phyloP scores from a whole-genome alignment of 139 green algal genomes.

The Chlamydomonas sp. region DNA sequence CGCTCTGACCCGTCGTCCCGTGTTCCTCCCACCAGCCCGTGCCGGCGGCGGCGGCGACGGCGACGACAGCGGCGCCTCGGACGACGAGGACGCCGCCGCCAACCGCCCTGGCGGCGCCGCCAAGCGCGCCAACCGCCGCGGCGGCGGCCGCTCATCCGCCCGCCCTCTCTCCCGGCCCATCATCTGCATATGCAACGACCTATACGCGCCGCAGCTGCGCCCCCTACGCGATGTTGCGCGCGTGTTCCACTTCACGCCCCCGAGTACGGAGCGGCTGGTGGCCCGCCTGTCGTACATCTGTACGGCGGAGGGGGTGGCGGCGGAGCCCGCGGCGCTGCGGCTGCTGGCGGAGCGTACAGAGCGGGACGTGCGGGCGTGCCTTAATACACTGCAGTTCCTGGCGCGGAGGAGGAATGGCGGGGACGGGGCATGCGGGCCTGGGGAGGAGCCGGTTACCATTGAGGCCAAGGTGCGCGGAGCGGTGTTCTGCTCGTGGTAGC shows the following conservation, averaged over 20 bases:
- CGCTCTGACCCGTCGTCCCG: too few relatives aligned
- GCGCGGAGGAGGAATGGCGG: conserved; percentile 13
- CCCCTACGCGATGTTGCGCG: conserved; percentile 85
- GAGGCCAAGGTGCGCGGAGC: not conserved
- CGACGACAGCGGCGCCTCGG: not conserved
- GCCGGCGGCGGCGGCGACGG: not conserved
- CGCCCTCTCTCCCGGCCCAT: conserved; percentile 81
- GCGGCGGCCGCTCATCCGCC: not conserved
- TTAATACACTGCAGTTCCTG: conserved; percentile 96
- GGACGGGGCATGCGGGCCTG: not conserved
- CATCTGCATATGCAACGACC: conserved; percentile 98
- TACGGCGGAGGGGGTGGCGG: conserved; percentile 46
- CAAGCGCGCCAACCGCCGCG: not conserved
- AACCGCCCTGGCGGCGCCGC: not conserved
- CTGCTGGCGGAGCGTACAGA: conserved; percentile 56
- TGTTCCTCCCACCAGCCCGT: too few relatives aligned
- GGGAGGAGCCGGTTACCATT: not conserved
- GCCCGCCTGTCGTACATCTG: conserved; percentile 69
- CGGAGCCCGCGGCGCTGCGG: conserved; percentile 42
- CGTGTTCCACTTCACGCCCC: conserved; percentile 78
- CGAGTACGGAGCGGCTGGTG: conserved; percentile 56
- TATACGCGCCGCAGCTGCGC: conserved; percentile 89
- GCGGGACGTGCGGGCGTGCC: conserved; percentile 89
- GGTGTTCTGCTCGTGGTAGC: not conserved
- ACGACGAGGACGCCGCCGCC: not conserved